Conservation (phyloP, 768 basidiomycete species). For the Boletales sp. region DNA sequence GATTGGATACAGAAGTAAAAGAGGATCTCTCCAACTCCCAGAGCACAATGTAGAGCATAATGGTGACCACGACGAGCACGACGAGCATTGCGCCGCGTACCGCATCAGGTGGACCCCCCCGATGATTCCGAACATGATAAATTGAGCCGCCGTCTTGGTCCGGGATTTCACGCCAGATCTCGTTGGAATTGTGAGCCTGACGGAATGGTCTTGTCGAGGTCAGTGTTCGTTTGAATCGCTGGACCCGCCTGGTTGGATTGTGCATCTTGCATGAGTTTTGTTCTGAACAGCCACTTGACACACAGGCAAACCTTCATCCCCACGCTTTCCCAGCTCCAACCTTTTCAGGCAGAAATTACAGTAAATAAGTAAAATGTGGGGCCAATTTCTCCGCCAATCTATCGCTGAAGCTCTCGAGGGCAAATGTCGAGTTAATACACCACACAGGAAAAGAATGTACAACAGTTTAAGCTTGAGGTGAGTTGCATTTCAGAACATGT, state of each 20-base stretch:
- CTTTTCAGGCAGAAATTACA: too few species aligned
- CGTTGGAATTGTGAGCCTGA: not conserved
- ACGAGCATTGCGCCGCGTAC: slow-evolving; percentile 15
- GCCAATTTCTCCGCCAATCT: too few species aligned
- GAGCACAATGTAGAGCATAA: slow-evolving; percentile 22
- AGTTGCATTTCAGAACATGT: too few species aligned
- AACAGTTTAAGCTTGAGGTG: too few species aligned
- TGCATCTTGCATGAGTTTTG: slow-evolving; percentile 7
- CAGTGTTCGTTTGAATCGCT: slow-evolving; percentile 9
- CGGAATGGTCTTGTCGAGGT: not conserved
- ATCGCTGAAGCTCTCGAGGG: too few species aligned
- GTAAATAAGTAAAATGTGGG: too few species aligned
- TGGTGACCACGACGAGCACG: slow-evolving; percentile 15
- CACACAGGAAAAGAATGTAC: too few species aligned
- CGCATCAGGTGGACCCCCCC: not conserved
- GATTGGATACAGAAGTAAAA: not conserved
- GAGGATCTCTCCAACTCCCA: slow-evolving; percentile 16
- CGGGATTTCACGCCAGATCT: not conserved
- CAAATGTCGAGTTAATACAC: too few species aligned
- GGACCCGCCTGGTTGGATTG: slow-evolving; percentile 14
- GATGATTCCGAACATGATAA: slow-evolving; percentile 6
- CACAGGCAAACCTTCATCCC: too few species aligned
- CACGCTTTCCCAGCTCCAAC: too few species aligned
- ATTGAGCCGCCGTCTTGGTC: not conserved
- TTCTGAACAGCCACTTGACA: too few species aligned